Evolutionary conservation across 2,329 filamentous ascomycete species (phyloP), one percentile per base, ranked within the genome.

Genomic region (Gliomastix tumulicola): DNA sequence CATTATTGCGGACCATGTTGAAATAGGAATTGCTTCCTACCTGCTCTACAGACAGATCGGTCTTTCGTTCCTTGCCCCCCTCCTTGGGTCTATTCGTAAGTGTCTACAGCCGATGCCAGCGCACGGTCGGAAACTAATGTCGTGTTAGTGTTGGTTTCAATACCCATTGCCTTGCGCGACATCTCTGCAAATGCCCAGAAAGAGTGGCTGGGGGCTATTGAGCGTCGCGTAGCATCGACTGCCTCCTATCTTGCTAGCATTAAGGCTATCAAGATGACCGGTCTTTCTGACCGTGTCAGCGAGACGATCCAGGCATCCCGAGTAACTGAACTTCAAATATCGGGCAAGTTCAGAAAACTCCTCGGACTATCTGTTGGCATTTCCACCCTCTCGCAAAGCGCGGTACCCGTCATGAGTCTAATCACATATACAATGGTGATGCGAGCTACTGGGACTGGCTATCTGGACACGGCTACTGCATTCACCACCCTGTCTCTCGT

Each of bases 1-100:
- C 28, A 35, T 28, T 13, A n/a, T 13, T 13, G 25, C 25, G 13
- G 25, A 16, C 13, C 25, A 54, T 1, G 41, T 71, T 2, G 62
- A 74, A 40, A 58, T 68, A 4, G 59, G 46, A 6, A 37, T 75
- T 3, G 64, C 63, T 0, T 62, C 62, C 32, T 76, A 59, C 48
- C 54, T 76, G 0, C 53, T 77, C 1, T 53, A 71, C 16, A 45
- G 45, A 5, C 59, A 71, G 32, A 45, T 76, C 2, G 70, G 72
- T 0, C 51, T 56, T 1, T 66, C 69, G 0, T 75, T 68, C 27
- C 48, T 64, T 0, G 63, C 66, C 0, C 70, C 72, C 0, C 55
- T 76, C 7, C 57, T 61, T 1, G 51, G 17, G 4, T 28, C 17
- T 28, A 5, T 16, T 9, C 9, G 22, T 28, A n/a, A n/a, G 25